Percentiles rank a stretch among this genome's conserved stretches.
Conservation (phyloP, 495 filamentous ascomycete species). For the Pseudoneurospora amorphoporcata region DNA sequence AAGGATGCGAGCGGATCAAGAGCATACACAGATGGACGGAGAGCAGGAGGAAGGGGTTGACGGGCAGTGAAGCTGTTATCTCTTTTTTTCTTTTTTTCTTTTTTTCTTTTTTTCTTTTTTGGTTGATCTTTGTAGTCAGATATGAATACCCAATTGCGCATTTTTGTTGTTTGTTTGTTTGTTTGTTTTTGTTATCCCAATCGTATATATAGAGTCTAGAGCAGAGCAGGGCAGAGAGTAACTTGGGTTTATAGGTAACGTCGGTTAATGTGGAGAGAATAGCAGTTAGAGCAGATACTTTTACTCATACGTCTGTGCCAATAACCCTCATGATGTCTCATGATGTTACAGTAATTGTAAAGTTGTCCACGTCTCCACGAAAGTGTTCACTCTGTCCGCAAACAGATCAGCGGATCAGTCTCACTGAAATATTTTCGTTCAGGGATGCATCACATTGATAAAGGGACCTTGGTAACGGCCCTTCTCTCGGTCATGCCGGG, state of each 20-base stretch:
- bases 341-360: too few species aligned
- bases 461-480: too few species aligned
- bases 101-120: conserved; percentile 3
- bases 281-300: neutral
- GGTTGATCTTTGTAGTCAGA: conserved; percentile 2
- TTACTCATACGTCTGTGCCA: too few species aligned
- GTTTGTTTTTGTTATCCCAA: neutral
- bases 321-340: too few species aligned
- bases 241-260: neutral
- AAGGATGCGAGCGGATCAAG: neutral
- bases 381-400: too few species aligned
- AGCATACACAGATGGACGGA: neutral
- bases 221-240: neutral
- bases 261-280: neutral
- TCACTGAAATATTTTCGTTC: too few species aligned
- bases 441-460: too few species aligned
- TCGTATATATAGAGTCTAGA: conserved; percentile 1
- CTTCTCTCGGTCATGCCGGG: too few species aligned
- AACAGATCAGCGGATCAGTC: too few species aligned
- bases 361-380: too few species aligned
- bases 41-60: neutral
- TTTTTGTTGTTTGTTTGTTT: neutral
- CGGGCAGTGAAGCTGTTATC: neutral
- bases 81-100: neutral
- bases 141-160: conserved; percentile 8